Percentiles rank a stretch among this genome's conserved stretches.
These are phyloP conservation scores for Trametopsis cervina DNA, from an alignment of 768 basidiomycete species.

Conservation along the genomic window DNA sequence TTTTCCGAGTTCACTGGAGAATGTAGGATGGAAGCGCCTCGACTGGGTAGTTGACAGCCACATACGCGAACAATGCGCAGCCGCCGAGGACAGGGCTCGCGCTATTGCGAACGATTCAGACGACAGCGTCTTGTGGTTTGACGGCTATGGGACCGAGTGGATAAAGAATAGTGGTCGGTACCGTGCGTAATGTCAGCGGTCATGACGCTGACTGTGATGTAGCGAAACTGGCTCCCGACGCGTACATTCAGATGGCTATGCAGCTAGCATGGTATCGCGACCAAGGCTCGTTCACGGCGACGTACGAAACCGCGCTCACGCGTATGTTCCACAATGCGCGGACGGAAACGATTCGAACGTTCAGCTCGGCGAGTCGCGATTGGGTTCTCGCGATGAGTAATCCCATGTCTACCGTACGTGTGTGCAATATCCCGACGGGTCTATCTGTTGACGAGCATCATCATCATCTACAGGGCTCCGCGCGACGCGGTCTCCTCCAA, in stretches of 20 bases:
- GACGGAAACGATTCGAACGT: conserved; percentile 82
- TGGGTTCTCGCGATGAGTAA: conserved; percentile 77
- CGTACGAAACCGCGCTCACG: conserved; percentile 90
- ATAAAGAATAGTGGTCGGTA: conserved; percentile 66
- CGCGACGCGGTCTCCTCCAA: conserved; percentile 44
- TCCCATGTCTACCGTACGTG: conserved; percentile 37
- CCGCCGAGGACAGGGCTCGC: conserved; percentile 51
- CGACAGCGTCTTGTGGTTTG: conserved; percentile 75
- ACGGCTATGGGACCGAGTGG: conserved; percentile 81
- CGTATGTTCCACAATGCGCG: conserved; percentile 81
- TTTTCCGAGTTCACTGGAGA: neutral
- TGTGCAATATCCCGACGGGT: too few species aligned
- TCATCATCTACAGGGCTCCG: conserved; percentile 16
- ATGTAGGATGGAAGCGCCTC: conserved; percentile 48
- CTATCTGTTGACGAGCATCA: neutral
- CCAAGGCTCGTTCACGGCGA: conserved; percentile 72
- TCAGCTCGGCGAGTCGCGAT: conserved; percentile 63
- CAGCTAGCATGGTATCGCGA: conserved; percentile 88
- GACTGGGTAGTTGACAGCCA: conserved; percentile 69
- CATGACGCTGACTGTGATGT: neutral
- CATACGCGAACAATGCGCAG: conserved; percentile 47
- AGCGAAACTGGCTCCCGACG: conserved; percentile 66
- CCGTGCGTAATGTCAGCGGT: neutral
- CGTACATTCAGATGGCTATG: conserved; percentile 85
- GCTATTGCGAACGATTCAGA: conserved; percentile 73